These are phyloP conservation scores for Rhododendron ovatum DNA, from an alignment of 148 eudicot genomes.

Conservation along the genomic window DNA sequence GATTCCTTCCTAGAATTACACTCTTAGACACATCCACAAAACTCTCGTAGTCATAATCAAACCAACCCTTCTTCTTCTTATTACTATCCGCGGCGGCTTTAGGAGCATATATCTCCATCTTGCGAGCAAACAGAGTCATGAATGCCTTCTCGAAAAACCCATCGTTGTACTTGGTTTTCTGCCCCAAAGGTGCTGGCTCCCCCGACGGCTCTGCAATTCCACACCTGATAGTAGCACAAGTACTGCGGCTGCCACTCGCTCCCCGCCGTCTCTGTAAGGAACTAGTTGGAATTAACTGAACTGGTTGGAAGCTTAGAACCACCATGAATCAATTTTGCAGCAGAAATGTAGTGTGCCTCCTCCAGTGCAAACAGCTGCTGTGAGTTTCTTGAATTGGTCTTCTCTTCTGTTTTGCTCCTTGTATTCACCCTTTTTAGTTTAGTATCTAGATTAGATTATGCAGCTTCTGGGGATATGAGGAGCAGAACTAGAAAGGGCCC, in stretches of 20 bases:
- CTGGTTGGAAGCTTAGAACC: slow-evolving; percentile 47
- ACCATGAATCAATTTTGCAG: slow-evolving; percentile 30
- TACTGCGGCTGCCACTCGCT: background rate
- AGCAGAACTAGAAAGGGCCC: background rate
- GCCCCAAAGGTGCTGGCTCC: slow-evolving; percentile 74
- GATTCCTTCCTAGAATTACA: slow-evolving; percentile 73
- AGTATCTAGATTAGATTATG: background rate
- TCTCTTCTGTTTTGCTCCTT: background rate
- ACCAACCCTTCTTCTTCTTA: slow-evolving; percentile 40
- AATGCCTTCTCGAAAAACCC: slow-evolving; percentile 71
- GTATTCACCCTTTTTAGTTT: background rate
- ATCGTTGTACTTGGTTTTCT: slow-evolving; percentile 82
- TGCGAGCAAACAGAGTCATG: slow-evolving; percentile 74
- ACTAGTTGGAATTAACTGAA: slow-evolving; percentile 24
- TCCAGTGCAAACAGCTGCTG: background rate
- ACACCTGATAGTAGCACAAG: slow-evolving; percentile 21
- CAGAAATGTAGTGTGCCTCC: background rate
- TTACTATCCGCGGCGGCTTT: background rate
- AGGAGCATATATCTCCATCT: slow-evolving; percentile 70
- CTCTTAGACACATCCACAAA: slow-evolving; percentile 77
- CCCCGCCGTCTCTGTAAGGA: background rate
- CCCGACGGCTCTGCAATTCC: slow-evolving; percentile 75
- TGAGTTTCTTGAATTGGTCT: background rate
- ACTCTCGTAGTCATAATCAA: slow-evolving; percentile 69
- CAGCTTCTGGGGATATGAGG: background rate